Conservation (phyloP, 208 protist genomes). For the Crithidia sp. region DNA sequence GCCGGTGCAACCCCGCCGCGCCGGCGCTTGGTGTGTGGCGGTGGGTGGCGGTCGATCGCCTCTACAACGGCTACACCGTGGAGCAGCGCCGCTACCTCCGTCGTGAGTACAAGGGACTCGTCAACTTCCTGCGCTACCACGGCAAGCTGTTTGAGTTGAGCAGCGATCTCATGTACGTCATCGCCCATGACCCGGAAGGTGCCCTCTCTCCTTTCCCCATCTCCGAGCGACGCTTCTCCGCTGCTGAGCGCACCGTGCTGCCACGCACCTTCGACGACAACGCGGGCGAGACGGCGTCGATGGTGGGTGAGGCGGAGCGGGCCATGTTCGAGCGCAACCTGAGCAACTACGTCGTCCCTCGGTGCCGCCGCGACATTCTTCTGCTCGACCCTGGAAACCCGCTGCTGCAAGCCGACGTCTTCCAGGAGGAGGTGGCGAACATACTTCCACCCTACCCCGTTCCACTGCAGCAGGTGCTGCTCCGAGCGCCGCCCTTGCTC, state of each 20-base stretch:
- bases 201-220: conserved; percentile 68
- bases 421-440: conserved; percentile 77
- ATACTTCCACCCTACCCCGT: conserved; percentile 63
- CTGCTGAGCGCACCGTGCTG: conserved; percentile 73
- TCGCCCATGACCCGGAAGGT: conserved; percentile 78
- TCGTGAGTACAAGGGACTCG: conserved; percentile 63
- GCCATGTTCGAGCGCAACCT: conserved; percentile 43
- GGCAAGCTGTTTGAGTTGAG: conserved; percentile 85
- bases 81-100: conserved; percentile 59
- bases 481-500: conserved; percentile 68
- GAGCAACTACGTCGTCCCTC: conserved; percentile 67
- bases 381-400: conserved; percentile 89
- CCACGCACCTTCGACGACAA: conserved; percentile 70
- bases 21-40: conserved; percentile 50
- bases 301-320: conserved; percentile 63
- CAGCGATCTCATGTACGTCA: conserved; percentile 72
- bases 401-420: conserved; percentile 60
- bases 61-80: conserved; percentile 64
- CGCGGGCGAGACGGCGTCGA: conserved; percentile 37
- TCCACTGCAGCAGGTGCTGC: conserved; percentile 31
- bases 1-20: neutral
- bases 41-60: conserved; percentile 70
- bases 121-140: conserved; percentile 86
- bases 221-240: conserved; percentile 62
- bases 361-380: conserved; percentile 59